Evolutionary conservation across 2,329 filamentous ascomycete species (phyloP), one percentile per base, ranked within the genome.

Genomic region (Rhynchosporium secalis): DNA sequence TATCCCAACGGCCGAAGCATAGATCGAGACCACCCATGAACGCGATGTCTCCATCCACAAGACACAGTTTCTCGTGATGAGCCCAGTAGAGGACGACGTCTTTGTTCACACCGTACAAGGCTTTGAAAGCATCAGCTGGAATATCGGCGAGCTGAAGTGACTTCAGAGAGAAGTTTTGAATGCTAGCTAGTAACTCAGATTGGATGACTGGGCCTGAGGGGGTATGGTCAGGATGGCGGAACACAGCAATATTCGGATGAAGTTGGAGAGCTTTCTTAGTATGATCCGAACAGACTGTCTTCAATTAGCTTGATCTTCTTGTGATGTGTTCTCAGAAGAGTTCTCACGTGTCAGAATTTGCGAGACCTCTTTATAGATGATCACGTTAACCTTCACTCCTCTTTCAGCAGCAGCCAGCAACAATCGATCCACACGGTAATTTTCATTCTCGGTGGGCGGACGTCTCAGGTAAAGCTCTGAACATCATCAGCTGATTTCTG

Each of bases 11-110:
- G 41, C 92, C 92, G 71, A 92, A 96, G 73, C 84, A 96, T 71
- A 96, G 80, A 76, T 96, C 92, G 1, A 96, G 79, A 26, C 92
- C 93, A 55, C 92, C 92, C 92, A 96, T 96, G 73, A 97, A 96
- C 2, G 88, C 92, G 61, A 88, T 80, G 9, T 81, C 80, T n/a
- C 88, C 85, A 73, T 97, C 92, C 15, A 97, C 78, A 1, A 96
- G 74, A 68, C 91, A 91, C 0, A 96, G 83, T 76, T 97, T 97
- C 77, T 97, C 92, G 70, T 96, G 92, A 70, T 96, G 92, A 2
- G 92, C 91, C 92, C 92, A 96, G 76, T 91, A 96, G 1, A 96
- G 78, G 10, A 96, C 89, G 1, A 92, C 85, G 68, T 90, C 92
- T 38, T 92, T 90, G 40, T 86, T 86, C 56, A 90, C 88, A 59